Conservation (phyloP, 2,329 filamentous ascomycete species). For the Fusarium bactridioides region DNA sequence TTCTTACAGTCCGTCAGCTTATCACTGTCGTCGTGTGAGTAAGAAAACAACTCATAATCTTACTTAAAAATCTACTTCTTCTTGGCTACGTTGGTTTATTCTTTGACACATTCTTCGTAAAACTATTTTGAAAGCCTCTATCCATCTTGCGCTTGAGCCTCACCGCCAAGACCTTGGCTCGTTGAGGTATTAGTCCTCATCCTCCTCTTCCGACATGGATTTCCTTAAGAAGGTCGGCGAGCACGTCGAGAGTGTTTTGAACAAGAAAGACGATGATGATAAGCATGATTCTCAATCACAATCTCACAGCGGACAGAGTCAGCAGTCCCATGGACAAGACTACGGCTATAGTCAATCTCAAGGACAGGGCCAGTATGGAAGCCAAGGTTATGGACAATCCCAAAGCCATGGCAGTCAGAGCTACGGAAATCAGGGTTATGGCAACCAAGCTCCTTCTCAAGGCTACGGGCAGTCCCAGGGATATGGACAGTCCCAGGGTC, state of each 20-base stretch:
- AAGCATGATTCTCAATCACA: constrained; percentile 54
- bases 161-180: neutral
- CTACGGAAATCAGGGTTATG: neutral
- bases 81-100: constrained; percentile 2
- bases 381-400: neutral
- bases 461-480: constrained; percentile 37
- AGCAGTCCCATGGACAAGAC: constrained; percentile 7
- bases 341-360: constrained; percentile 40
- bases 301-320: constrained; percentile 1
- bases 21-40: constrained; percentile 14
- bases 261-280: constrained; percentile 49
- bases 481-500: neutral
- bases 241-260: constrained; percentile 31
- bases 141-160: neutral
- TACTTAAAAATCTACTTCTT: constrained; percentile 14
- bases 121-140: neutral
- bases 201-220: constrained; percentile 31
- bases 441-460: neutral
- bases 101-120: neutral
- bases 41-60: constrained; percentile 6
- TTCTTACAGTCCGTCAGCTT: constrained; percentile 27
- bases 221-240: constrained; percentile 49
- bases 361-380: constrained; percentile 9
- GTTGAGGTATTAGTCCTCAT: neutral
- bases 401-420: neutral